Conservation (phyloP, 2,329 filamentous ascomycete genomes). For the Tolypocladium album region DNA sequence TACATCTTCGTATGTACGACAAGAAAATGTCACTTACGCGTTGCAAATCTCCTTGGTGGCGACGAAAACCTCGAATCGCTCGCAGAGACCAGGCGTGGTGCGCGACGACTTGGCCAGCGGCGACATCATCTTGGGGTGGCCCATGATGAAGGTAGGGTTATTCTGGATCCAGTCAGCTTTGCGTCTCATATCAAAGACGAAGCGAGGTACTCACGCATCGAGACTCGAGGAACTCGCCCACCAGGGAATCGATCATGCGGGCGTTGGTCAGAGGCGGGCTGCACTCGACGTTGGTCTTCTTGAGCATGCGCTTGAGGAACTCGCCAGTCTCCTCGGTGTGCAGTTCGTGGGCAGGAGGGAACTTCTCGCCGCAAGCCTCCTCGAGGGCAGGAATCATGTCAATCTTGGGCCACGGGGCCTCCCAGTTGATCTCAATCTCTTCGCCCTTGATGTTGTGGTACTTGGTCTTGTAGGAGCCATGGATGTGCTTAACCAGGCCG, state of each 20-base stretch:
- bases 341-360: conserved; percentile 78
- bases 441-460: conserved; percentile 84
- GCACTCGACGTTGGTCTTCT: conserved; percentile 88
- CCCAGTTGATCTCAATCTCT: conserved; percentile 89
- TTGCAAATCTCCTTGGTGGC: conserved; percentile 73
- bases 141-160: conserved; percentile 60
- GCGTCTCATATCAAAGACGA: background rate
- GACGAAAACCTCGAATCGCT: conserved; percentile 96
- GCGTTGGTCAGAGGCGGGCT: conserved; percentile 84
- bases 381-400: conserved; percentile 88
- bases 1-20: background rate
- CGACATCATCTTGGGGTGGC: conserved; percentile 65
- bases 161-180: conserved; percentile 24
- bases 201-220: conserved; percentile 46
- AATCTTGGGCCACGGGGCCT: conserved; percentile 81
- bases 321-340: conserved; percentile 83
- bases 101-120: conserved; percentile 95
- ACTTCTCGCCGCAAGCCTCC: conserved; percentile 82
- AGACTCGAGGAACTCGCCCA: conserved; percentile 90
- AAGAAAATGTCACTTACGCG: conserved; percentile 34
- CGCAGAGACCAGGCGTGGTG: conserved; percentile 69
- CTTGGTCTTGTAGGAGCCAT: conserved; percentile 72
- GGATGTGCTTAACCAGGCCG: conserved; percentile 77
- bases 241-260: conserved; percentile 91
- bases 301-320: conserved; percentile 73